Conservation (phyloP, 225 moss, liverwort and hornwort genomes). For the Straminergon stramineum region DNA sequence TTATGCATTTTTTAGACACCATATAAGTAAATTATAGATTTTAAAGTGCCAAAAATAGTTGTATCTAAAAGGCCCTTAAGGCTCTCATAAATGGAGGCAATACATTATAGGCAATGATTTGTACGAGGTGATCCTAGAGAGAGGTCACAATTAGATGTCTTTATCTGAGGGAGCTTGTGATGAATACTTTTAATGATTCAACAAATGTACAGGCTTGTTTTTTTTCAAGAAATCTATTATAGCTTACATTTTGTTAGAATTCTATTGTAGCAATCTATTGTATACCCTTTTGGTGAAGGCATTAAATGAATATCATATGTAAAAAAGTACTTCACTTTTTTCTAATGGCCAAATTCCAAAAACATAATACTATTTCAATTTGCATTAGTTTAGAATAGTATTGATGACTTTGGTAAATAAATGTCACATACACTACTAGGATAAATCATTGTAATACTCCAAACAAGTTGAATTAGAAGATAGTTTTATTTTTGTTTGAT, state of each 20-base stretch:
- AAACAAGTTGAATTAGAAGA: not conserved
- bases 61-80: rapidly evolving
- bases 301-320: too few relatives aligned
- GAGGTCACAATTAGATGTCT: rapidly evolving
- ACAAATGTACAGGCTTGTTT: rapidly evolving
- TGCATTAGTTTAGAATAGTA: not conserved
- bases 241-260: not conserved
- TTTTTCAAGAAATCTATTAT: too few relatives aligned
- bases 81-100: not conserved
- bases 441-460: not conserved
- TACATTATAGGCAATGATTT: not conserved
- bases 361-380: rapidly evolving
- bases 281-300: not conserved
- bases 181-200: not conserved
- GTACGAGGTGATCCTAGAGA: rapidly evolving
- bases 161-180: rapidly evolving
- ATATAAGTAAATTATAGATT: not conserved
- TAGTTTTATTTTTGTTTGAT: not conserved
- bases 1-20: too few relatives aligned
- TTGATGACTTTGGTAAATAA: rapidly evolving
- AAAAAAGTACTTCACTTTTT: not conserved
- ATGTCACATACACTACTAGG: rapidly evolving
- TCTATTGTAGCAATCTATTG: not conserved
- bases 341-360: rapidly evolving
- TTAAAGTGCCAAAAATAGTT: not conserved